Evolutionary conservation across 2,329 filamentous ascomycete species (phyloP), one percentile per base, ranked within the genome.

Genomic region (Dactylonectria macrodidyma): DNA sequence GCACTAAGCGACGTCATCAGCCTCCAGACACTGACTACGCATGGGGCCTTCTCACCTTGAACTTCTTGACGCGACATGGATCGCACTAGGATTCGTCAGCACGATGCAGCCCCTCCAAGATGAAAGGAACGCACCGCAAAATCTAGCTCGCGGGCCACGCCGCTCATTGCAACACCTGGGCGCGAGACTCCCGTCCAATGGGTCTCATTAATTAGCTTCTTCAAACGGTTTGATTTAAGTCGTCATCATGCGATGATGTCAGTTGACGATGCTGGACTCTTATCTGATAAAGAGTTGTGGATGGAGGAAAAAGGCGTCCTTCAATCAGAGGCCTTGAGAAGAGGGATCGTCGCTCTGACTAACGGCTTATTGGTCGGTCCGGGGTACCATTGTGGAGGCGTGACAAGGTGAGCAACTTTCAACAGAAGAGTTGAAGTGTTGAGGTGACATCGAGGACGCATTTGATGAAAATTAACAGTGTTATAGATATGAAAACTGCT

Each of bases 1-100:
- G 54, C 76, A 77, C 75, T 77, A 44, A 9, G n/a, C 14, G 19
- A 16, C 8, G 2, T 10, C 26, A 19, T 51, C 19, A 51, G 48
- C 8, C 22, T 51, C 48, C 14, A 3, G 14, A 7, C 11, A 5
- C 11, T 51, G 22, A 26, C 14, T 26, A n/a, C 46, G 19, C 46
- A 16, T 12, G 14, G 6, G 46, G 16, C 10, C 24, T 9, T 50
- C 24, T 50, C n/a, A 50, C 48, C 48, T 51, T 51, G 12, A 51
- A 22, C 24, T 51, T 51, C 22, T 51, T 51, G 22, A 30, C 26
- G n/a, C 48, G 48, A 51, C 48, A 51, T 26, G 22, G 5, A 51
- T 51, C 48, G 14, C 48, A 51, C 48, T 51, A 22, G 24, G 22
- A 33, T 14, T 41, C 16, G 38, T 41, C 38, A 41, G 38, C 38